Conservation (phyloP, 73 alveolate genomes). For the Tetrahymena malaccensis region DNA sequence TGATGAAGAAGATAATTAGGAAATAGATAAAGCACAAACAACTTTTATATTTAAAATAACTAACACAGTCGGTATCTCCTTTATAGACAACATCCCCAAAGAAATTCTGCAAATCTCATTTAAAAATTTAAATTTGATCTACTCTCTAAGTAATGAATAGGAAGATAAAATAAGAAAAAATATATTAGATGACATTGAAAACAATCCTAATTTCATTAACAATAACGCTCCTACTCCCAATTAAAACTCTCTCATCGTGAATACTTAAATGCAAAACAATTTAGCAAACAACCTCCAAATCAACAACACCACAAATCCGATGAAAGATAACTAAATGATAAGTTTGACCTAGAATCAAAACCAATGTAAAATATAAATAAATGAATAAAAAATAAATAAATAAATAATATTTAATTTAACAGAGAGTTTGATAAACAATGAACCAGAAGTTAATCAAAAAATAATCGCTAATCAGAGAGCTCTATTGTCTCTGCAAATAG, state of each 20-base stretch:
- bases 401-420: not conserved
- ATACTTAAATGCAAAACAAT: not conserved
- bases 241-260: not conserved
- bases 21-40: constrained; percentile 3
- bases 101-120: constrained; percentile 27
- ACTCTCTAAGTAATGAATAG: constrained; percentile 3
- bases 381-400: not conserved
- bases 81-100: constrained; percentile 31
- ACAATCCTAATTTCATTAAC: not conserved
- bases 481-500: not conserved
- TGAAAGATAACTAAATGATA: not conserved
- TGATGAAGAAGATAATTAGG: constrained; percentile 11
- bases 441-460: not conserved
- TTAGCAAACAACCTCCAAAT: not conserved
- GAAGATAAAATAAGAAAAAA: not conserved
- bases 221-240: not conserved
- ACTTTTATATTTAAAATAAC: constrained; percentile 2
- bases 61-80: constrained; percentile 22
- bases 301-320: not conserved
- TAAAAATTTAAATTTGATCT: constrained; percentile 8
- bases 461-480: not conserved
- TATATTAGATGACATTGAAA: constrained; percentile 14
- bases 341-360: constrained; percentile 2
- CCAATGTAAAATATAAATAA: not conserved
- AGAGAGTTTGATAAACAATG: not conserved